Percentiles rank a stretch among this genome's conserved stretches.
Evolutionary conservation across 768 basidiomycete genomes (phyloP).

Genomic region (Leccinum pellstonianum): DNA sequence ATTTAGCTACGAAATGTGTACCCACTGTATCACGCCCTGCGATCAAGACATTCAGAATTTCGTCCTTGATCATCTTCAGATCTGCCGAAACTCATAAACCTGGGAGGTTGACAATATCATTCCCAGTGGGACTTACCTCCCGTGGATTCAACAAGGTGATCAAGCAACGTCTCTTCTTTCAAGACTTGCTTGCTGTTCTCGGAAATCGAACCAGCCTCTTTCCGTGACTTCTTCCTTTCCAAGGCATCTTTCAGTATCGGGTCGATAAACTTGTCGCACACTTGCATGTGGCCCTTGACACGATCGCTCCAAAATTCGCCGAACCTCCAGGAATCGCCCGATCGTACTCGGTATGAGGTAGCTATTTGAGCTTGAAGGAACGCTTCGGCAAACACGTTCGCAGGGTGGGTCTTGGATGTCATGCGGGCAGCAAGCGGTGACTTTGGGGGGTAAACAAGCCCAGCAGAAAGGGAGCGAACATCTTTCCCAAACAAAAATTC

Average conservation of each 20-base stretch:
- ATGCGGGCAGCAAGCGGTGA: constrained; percentile 12
- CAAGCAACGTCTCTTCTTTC: neutral
- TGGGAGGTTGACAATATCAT: neutral
- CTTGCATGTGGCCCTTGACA: constrained; percentile 42
- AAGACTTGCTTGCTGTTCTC: constrained; percentile 3
- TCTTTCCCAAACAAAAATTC: constrained; percentile 56
- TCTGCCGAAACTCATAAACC: neutral
- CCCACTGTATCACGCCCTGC: neutral
- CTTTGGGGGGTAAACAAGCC: constrained; percentile 46
- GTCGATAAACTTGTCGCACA: constrained; percentile 51
- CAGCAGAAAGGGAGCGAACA: constrained; percentile 46
- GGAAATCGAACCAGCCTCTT: constrained; percentile 22
- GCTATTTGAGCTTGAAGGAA: constrained; percentile 49
- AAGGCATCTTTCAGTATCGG: constrained; percentile 52
- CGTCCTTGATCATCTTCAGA: neutral
- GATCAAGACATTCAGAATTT: neutral
- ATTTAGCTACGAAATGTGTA: neutral
- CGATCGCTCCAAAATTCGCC: constrained; percentile 52
- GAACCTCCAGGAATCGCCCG: constrained; percentile 50
- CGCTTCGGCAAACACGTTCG: constrained; percentile 44
- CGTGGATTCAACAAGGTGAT: neutral
- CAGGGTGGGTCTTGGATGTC: constrained; percentile 30
- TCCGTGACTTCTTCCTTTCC: constrained; percentile 33
- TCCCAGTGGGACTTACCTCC: neutral
- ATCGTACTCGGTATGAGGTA: constrained; percentile 38